Evolutionary conservation across 495 filamentous ascomycete species (phyloP).

Genomic region (Ascodesmis nigricans): DNA sequence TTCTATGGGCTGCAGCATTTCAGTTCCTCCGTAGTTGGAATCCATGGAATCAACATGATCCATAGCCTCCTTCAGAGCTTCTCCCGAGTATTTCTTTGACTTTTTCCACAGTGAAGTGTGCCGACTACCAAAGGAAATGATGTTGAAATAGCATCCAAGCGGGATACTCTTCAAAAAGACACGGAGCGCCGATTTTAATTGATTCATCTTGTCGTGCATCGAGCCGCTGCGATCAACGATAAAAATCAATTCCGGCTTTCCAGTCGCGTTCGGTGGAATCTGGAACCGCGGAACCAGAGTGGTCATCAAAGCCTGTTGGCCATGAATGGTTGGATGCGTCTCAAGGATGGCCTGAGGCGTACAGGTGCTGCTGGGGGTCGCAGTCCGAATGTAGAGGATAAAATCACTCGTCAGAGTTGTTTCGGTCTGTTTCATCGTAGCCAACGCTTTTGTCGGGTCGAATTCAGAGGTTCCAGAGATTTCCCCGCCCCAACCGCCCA

Average conservation of each 20-base stretch:
- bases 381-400: constrained; percentile 32
- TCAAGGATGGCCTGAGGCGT: constrained; percentile 40
- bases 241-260: constrained; percentile 42
- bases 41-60: constrained; percentile 27
- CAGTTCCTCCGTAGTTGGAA: constrained; percentile 39
- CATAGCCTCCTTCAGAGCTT: constrained; percentile 30
- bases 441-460: constrained; percentile 35
- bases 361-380: constrained; percentile 25
- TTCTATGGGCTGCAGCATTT: constrained; percentile 34
- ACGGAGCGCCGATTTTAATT: constrained; percentile 33
- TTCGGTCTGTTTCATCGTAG: constrained; percentile 31
- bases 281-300: constrained; percentile 43
- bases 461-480: constrained; percentile 28
- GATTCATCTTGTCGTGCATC: constrained; percentile 35
- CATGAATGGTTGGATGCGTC: constrained; percentile 33
- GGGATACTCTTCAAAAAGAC: constrained; percentile 49
- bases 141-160: constrained; percentile 46
- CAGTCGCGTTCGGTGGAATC: constrained; percentile 23
- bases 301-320: constrained; percentile 42
- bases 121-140: constrained; percentile 40
- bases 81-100: constrained; percentile 32
- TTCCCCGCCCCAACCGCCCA: constrained; percentile 26
- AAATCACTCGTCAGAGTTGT: constrained; percentile 31
- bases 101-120: constrained; percentile 35
- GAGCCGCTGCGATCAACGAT: constrained; percentile 44